Evolutionary conservation across 371 early-diverging fungal genomes (phyloP).

Genomic region (Basidiobolus heterosporus): DNA sequence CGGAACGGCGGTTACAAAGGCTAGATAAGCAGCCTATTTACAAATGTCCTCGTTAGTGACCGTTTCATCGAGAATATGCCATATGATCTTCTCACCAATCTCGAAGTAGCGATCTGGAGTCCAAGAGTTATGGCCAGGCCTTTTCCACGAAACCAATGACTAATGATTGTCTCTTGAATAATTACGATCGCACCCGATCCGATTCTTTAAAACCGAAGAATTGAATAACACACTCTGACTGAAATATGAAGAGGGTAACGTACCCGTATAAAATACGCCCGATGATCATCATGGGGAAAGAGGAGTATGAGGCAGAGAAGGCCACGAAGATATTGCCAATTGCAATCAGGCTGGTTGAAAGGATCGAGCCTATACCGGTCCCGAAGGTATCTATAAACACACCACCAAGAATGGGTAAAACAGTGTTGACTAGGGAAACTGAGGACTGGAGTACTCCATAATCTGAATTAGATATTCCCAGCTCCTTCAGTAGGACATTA

Average conservation of each 20-base stretch:
- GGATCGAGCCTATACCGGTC: slow-evolving; percentile 38
- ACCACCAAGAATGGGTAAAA: slow-evolving; percentile 51
- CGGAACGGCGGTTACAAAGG: slow-evolving; percentile 48
- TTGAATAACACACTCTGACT: not conserved
- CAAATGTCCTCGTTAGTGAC: not conserved
- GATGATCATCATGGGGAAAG: slow-evolving; percentile 35
- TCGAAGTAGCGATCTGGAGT: slow-evolving; percentile 43
- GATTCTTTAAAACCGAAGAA: slow-evolving; percentile 9
- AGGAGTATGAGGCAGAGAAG: slow-evolving; percentile 27
- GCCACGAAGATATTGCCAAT: slow-evolving; percentile 41
- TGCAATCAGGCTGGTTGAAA: slow-evolving; percentile 40
- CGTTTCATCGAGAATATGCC: not conserved
- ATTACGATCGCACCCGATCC: slow-evolving; percentile 33
- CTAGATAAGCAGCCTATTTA: slow-evolving; percentile 30
- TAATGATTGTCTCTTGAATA: slow-evolving; percentile 34
- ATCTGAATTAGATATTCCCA: slow-evolving; percentile 43
- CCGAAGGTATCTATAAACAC: slow-evolving; percentile 56
- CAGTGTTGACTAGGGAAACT: slow-evolving; percentile 50
- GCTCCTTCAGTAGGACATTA: slow-evolving; percentile 21
- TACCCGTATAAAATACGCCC: slow-evolving; percentile 51
- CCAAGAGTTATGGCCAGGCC: slow-evolving; percentile 43
- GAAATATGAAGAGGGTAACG: too few species aligned
- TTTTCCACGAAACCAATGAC: slow-evolving; percentile 35
- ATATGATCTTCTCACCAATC: slow-evolving; percentile 20
- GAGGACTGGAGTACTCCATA: slow-evolving; percentile 54